These are phyloP conservation scores for Porogramme epimiltina DNA, from an alignment of 1,284 basidiomycete genomes.

Conservation along the genomic window DNA sequence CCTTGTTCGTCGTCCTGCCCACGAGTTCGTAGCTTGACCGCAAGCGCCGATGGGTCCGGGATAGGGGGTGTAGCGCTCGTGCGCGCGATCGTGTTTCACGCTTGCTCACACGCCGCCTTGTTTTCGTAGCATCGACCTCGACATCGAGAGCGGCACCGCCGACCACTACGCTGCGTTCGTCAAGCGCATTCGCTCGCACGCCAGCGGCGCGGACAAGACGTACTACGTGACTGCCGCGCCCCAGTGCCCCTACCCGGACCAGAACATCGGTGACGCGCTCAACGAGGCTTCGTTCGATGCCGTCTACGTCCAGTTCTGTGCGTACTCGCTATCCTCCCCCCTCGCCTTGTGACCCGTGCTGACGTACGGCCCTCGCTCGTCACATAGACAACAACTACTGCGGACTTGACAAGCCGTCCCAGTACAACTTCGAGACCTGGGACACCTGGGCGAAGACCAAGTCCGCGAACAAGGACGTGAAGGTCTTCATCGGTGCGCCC, in stretches of 20 bases:
- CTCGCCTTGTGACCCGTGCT: background rate
- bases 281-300: constrained; percentile 58
- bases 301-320: constrained; percentile 61
- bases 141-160: constrained; percentile 61
- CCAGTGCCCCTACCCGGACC: constrained; percentile 65
- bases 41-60: too few relatives aligned
- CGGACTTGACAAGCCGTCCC: constrained; percentile 35
- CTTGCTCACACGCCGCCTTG: background rate
- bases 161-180: constrained; percentile 58
- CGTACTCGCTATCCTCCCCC: constrained; percentile 15
- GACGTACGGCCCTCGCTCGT: background rate
- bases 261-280: constrained; percentile 51
- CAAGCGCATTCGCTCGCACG: constrained; percentile 46
- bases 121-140: constrained; percentile 54
- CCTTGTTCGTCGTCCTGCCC: too few relatives aligned
- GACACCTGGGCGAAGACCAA: constrained; percentile 59
- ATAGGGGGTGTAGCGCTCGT: background rate
- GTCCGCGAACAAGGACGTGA: constrained; percentile 57
- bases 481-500: constrained; percentile 62
- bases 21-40: too few relatives aligned
- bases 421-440: constrained; percentile 51
- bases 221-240: constrained; percentile 61
- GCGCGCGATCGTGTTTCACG: too few relatives aligned
- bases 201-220: constrained; percentile 47
- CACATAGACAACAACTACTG: constrained; percentile 62